Conservation (phyloP, 2,329 filamentous ascomycete genomes). For the Lecanicillium sp. region DNA sequence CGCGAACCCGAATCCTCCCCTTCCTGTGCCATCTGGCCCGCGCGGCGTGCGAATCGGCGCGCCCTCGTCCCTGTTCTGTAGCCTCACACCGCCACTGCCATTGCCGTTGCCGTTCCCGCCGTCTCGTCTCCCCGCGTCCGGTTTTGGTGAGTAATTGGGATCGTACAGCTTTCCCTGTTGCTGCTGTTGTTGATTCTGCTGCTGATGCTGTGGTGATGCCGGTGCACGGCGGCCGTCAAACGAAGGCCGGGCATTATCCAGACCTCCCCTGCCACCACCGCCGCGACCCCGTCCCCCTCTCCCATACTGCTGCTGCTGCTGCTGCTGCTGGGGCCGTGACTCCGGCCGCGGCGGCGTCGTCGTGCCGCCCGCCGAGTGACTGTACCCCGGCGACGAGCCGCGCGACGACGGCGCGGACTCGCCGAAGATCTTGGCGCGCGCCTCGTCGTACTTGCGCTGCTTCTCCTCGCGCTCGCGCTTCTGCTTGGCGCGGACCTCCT, state of each 20-base stretch:
- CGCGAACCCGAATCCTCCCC: constrained; percentile 72
- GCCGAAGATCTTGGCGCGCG: constrained; percentile 80
- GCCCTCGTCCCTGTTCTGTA: constrained; percentile 57
- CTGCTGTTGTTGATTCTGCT: constrained; percentile 25
- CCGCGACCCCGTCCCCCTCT: constrained; percentile 41
- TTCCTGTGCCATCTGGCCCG: constrained; percentile 70
- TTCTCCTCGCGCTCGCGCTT: constrained; percentile 81
- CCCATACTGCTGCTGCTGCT: constrained; percentile 39
- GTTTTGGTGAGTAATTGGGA: constrained; percentile 62
- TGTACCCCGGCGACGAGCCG: constrained; percentile 53
- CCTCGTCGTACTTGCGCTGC: constrained; percentile 84
- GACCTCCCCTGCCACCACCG: constrained; percentile 35
- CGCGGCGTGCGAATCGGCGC: constrained; percentile 67
- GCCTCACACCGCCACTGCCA: constrained; percentile 40
- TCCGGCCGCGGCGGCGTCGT: constrained; percentile 48
- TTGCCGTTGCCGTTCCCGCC: constrained; percentile 16
- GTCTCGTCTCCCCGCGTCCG: constrained; percentile 44
- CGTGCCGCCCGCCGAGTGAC: too few relatives aligned
- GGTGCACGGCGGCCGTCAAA: constrained; percentile 4
- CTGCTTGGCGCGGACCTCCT: constrained; percentile 73
- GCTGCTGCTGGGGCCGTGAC: constrained; percentile 33
- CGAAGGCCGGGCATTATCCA: constrained; percentile 25
- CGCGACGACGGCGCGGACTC: constrained; percentile 49
- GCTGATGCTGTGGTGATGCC: constrained; percentile 18
- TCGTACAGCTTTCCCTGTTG: constrained; percentile 60